Percentiles rank a stretch among this genome's conserved stretches.
These are phyloP conservation scores for Serendipita indica DNA, from an alignment of 768 basidiomycete species.

Conservation along the genomic window DNA sequence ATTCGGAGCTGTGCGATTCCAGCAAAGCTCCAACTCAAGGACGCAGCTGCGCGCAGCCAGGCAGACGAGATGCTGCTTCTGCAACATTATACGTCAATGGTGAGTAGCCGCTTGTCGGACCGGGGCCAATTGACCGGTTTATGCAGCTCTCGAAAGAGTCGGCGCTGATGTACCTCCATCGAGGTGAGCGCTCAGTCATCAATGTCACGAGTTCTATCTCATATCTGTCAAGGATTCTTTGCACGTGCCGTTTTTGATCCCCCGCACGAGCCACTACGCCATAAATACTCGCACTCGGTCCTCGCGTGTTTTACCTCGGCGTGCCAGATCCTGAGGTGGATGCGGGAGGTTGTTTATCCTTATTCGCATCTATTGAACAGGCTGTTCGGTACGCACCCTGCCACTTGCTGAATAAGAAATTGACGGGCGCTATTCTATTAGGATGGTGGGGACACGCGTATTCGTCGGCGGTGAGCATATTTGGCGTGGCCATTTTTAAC, in stretches of 20 bases:
- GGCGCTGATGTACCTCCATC: not conserved
- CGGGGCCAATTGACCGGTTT: not conserved
- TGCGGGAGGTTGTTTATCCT: not conserved
- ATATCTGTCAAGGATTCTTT: not conserved
- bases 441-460: constrained; percentile 5
- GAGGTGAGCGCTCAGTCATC: not conserved
- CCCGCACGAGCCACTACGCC: not conserved
- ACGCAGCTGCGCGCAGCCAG: not conserved
- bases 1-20: not conserved
- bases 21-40: not conserved
- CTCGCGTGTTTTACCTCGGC: not conserved
- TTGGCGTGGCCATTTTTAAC: not conserved
- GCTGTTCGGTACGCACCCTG: not conserved
- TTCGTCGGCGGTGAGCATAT: not conserved
- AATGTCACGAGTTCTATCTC: not conserved
- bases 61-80: constrained; percentile 2
- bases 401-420: not conserved
- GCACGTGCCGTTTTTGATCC: not conserved
- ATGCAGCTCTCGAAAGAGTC: not conserved
- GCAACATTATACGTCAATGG: constrained; percentile 2
- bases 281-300: not conserved
- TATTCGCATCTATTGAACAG: not conserved
- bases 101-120: too few relatives aligned
- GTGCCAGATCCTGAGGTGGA: not conserved
- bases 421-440: not conserved